A percentile compares a stretch with the other conserved stretches of the same genome.
Evolutionary conservation across 2,329 filamentous ascomycete species (phyloP).

Genomic region (Aspergillus neotritici): DNA sequence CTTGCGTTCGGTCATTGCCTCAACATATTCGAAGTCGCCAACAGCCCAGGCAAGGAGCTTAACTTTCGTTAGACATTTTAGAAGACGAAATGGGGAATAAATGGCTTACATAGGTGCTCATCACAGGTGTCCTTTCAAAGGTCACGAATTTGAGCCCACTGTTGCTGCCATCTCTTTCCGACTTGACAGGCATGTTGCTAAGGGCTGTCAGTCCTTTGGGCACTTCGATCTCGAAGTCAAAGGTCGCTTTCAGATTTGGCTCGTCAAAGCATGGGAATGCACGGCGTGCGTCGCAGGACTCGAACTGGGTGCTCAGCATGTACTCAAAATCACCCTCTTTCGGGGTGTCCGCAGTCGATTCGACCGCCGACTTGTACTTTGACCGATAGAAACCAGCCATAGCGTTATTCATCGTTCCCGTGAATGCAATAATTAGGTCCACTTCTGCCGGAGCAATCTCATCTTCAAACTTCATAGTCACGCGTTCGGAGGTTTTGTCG

Average conservation of each 20-base stretch:
- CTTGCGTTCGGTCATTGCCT: constrained; percentile 79
- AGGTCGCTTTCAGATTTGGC: constrained; percentile 92
- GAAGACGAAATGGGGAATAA: background rate
- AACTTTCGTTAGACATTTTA: constrained; percentile 24
- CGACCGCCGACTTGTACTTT: constrained; percentile 77
- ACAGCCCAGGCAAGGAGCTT: constrained; percentile 90
- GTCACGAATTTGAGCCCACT: constrained; percentile 59
- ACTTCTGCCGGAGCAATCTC: constrained; percentile 64
- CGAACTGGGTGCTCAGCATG: constrained; percentile 95
- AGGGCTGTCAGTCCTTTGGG: constrained; percentile 82
- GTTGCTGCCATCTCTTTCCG: constrained; percentile 62
- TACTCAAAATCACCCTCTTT: constrained; percentile 60
- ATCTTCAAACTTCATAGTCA: constrained; percentile 68
- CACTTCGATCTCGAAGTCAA: constrained; percentile 88
- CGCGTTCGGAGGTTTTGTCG: constrained; percentile 77
- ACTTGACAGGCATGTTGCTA: constrained; percentile 92
- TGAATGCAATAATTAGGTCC: constrained; percentile 67
- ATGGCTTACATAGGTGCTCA: constrained; percentile 69
- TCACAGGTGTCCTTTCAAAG: constrained; percentile 79
- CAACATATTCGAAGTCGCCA: constrained; percentile 94
- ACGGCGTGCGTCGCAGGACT: constrained; percentile 87
- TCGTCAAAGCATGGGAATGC: constrained; percentile 99
- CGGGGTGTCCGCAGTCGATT: constrained; percentile 70
- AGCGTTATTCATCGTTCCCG: constrained; percentile 77
- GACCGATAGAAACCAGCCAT: constrained; percentile 94